These are phyloP conservation scores for Spironucleus salmonicida DNA, from an alignment of 208 protist genomes.

Conservation along the genomic window DNA sequence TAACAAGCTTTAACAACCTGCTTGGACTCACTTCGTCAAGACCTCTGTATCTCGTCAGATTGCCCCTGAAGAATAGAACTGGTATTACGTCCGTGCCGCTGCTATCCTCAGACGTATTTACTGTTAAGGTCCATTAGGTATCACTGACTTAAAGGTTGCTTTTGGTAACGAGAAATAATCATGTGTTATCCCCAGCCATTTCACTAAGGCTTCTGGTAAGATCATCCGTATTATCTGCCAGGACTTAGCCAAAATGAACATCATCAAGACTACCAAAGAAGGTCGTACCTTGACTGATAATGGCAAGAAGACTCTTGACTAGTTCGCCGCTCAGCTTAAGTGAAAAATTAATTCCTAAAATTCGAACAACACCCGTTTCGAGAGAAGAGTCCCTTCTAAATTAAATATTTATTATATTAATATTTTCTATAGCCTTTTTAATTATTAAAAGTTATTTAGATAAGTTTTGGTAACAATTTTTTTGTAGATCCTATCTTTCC, in stretches of 20 bases:
- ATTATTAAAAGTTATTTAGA: too few species aligned
- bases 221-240: slow-evolving; percentile 21
- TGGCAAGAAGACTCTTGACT: too few species aligned
- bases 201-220: not conserved
- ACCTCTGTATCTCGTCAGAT: slow-evolving; percentile 15
- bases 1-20: not conserved
- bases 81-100: slow-evolving; percentile 38
- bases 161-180: not conserved
- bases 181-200: not conserved
- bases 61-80: slow-evolving; percentile 26
- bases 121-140: not conserved
- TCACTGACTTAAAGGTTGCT: not conserved
- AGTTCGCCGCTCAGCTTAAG: too few species aligned
- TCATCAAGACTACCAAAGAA: too few species aligned
- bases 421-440: too few species aligned
- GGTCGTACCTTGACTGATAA: too few species aligned
- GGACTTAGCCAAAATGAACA: slow-evolving; percentile 5
- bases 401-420: too few species aligned
- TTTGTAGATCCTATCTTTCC: too few species aligned
- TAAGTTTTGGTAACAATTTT: too few species aligned
- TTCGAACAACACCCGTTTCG: too few species aligned
- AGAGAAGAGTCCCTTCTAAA: too few species aligned
- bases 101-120: slow-evolving; percentile 20
- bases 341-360: too few species aligned
- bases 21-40: slow-evolving; percentile 34